Conservation (phyloP, 129 eudicot species). For the carrot (Daucus carota) region DNA sequence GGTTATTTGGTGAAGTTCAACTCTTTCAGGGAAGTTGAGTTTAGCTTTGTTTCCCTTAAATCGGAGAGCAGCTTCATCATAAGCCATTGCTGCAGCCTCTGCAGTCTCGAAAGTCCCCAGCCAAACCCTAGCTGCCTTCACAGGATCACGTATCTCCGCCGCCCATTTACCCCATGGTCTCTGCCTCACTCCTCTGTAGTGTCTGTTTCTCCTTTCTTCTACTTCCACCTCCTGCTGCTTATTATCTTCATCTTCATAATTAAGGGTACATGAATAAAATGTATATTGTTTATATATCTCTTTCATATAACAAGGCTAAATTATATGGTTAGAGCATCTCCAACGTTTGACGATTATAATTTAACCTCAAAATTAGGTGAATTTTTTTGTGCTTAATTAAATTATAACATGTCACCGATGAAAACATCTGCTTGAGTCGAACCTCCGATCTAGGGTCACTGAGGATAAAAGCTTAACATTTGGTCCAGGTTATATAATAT, state of each 20-base stretch:
- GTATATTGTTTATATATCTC: too few relatives aligned
- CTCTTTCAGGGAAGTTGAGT: conserved; percentile 84
- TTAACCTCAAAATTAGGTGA: too few relatives aligned
- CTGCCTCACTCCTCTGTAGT: conserved; percentile 86
- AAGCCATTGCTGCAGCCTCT: conserved; percentile 81
- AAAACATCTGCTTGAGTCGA: too few relatives aligned
- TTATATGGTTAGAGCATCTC: too few relatives aligned
- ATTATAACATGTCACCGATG: too few relatives aligned
- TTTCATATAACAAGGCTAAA: too few relatives aligned
- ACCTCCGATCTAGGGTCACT: too few relatives aligned
- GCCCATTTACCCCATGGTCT: conserved; percentile 98
- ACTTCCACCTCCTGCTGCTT: neutral
- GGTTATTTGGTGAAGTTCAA: conserved; percentile 20
- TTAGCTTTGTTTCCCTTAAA: conserved; percentile 93
- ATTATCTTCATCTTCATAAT: neutral
- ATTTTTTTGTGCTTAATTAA: too few relatives aligned
- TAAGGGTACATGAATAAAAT: neutral
- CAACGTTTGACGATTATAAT: too few relatives aligned
- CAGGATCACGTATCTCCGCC: conserved; percentile 78
- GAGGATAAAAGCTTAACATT: too few relatives aligned
- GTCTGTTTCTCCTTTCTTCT: conserved; percentile 32
- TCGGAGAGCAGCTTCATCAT: conserved; percentile 79
- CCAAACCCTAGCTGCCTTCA: conserved; percentile 84
- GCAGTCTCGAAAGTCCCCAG: conserved; percentile 87
- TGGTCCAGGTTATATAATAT: too few relatives aligned